Evolutionary conservation across 805 yeast species (phyloP), one percentile per base, ranked within the genome.

Genomic region (Priceomyces medius): DNA sequence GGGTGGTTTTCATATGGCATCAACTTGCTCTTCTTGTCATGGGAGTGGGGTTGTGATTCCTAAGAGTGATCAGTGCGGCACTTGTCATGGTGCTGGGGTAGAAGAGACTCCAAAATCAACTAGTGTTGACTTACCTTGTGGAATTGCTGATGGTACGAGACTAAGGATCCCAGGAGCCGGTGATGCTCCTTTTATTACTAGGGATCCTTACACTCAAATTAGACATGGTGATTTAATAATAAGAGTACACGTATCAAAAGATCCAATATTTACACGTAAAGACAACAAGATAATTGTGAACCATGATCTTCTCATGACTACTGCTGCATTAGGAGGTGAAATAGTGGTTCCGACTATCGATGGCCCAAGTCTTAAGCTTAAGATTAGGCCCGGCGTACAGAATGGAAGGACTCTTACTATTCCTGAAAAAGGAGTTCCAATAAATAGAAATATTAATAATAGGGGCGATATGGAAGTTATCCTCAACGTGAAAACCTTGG

Each of bases 1-100:
- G 58, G 97, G 95, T 3, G 98, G 98, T 0, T 93, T 91, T 77
- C 97, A 90, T 55, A 89, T 93, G 96, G 83, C 96, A 2, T 81
- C 96, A 0, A 88, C 97, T 9, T 93, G 99, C 75, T 74, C 74
- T 37, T 68, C 81, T 3, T 93, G 99, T 73, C 81, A 76, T 34
- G 99, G 99, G 31, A 70, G 86, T 4, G 99, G 99, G 40, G 93
- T 88, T 1, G 74, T 72, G 3, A 80, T 89, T 37, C 77, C 81
- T 35, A 71, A 76, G 14, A 66, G 71, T 10, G 89, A 88, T 57
- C 80, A 80, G 40, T 93, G 99, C 74, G 55, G 59, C 1, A 61
- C 81, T 1, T 93, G 99, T 67, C 90, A 83, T 50, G 97, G 98
- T 38, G 83, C 85, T 46, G 99, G 99, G 44, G 95, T 87, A 4